Evolutionary conservation across 2,329 filamentous ascomycete species (phyloP).

Genomic region (Ophiostoma perfectum): DNA sequence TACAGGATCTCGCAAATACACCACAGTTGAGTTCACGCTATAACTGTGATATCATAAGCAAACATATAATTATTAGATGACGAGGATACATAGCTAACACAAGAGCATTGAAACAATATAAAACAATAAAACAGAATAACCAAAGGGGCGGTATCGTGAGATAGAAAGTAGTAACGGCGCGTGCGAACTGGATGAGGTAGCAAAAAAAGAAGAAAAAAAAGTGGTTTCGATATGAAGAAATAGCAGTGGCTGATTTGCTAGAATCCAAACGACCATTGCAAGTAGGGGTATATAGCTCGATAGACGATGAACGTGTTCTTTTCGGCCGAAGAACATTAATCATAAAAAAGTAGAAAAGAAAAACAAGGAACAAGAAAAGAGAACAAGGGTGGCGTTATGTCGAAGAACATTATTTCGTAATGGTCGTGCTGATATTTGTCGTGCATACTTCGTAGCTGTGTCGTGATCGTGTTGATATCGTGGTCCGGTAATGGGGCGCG

Average conservation of each 20-base stretch:
- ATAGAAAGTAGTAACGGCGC: not conserved
- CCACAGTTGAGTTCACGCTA: not conserved
- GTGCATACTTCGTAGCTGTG: not conserved
- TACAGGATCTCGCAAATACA: not conserved
- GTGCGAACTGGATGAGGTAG: not conserved
- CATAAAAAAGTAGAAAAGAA: conserved; percentile 5
- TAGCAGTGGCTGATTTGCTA: conserved; percentile 11
- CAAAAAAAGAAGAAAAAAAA: not conserved
- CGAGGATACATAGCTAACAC: no score
- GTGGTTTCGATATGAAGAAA: conserved; percentile 10
- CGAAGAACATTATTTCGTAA: not conserved
- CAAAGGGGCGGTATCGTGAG: not conserved
- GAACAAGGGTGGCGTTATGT: not conserved
- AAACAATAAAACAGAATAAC: not conserved
- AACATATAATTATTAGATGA: no score
- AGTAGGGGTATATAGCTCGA: not conserved
- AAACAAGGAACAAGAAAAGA: not conserved
- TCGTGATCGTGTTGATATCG: not conserved
- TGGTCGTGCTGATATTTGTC: conserved; percentile 2
- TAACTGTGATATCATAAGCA: not conserved
- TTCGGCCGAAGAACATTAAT: not conserved
- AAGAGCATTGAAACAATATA: not conserved
- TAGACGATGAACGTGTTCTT: conserved; percentile 7
- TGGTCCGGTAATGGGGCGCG: no score
- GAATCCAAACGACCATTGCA: conserved; percentile 18